These are phyloP conservation scores for Solanum raphanifolium DNA, from an alignment of 257 asterid genomes.

Conservation along the genomic window DNA sequence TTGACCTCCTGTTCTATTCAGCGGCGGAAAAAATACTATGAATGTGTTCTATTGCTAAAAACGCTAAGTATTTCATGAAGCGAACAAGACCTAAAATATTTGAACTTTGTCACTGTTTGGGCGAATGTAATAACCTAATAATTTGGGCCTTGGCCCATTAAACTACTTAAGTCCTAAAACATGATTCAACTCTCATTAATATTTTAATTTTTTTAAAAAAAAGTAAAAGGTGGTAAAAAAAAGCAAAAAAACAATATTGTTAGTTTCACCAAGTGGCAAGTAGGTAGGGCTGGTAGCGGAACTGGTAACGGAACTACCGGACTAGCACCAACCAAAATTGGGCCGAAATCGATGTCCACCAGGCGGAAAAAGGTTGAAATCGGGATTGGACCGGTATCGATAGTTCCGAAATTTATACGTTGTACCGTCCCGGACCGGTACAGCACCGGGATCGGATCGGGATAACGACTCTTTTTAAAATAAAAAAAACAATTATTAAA, in stretches of 20 bases:
- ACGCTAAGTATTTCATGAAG: background rate
- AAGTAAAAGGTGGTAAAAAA: too few species aligned
- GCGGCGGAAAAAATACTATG: background rate
- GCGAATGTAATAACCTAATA: too few species aligned
- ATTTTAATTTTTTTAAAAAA: too few species aligned
- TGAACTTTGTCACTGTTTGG: too few species aligned
- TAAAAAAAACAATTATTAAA: too few species aligned
- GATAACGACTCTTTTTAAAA: too few species aligned
- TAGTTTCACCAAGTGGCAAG: background rate
- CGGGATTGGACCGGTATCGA: too few species aligned
- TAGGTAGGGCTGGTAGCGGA: background rate
- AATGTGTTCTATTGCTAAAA: background rate
- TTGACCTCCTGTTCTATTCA: background rate
- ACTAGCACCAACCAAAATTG: fast-evolving
- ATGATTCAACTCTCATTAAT: too few species aligned
- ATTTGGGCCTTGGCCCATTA: background rate
- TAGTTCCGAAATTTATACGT: background rate
- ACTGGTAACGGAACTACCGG: too few species aligned
- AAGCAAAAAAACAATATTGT: background rate
- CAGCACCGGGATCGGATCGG: background rate
- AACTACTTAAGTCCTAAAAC: background rate
- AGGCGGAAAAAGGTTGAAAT: fast-evolving
- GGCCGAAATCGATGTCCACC: fast-evolving
- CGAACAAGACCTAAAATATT: background rate
- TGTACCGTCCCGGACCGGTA: background rate